These are phyloP conservation scores for Mercurialis annua DNA, from an alignment of 345 rosid species.

Conservation along the genomic window DNA sequence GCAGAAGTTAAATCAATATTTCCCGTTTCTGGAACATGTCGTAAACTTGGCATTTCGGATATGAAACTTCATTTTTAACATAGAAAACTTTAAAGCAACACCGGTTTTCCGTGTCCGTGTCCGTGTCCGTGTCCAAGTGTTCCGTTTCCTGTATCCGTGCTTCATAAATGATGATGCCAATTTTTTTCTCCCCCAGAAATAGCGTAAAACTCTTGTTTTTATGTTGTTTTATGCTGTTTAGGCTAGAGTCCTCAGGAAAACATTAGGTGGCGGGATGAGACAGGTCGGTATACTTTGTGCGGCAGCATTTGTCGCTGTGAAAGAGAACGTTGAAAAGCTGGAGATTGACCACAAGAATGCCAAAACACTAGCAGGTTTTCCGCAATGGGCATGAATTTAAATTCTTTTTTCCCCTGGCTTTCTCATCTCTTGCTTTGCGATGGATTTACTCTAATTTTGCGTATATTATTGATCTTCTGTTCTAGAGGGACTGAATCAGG, in stretches of 20 bases:
- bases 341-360: constrained; percentile 79
- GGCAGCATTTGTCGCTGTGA: constrained; percentile 74
- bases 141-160: no score
- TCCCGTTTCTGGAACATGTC: no score
- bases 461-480: constrained; percentile 7
- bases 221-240: constrained; percentile 54
- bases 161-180: no score
- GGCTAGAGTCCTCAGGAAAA: constrained; percentile 86
- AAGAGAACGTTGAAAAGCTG: constrained; percentile 62
- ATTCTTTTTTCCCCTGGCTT: background rate
- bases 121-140: no score
- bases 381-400: background rate
- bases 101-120: no score
- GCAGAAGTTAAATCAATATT: no score
- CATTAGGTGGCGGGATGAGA: constrained; percentile 97
- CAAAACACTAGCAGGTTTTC: constrained; percentile 69
- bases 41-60: no score
- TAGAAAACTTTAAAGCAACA: no score
- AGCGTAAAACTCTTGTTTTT: background rate
- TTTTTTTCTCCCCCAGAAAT: no score
- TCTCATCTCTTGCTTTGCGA: background rate
- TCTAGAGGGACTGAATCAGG: constrained; percentile 66
- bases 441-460: background rate
- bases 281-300: constrained; percentile 82
- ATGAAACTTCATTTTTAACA: no score